Evolutionary conservation across 2,329 filamentous ascomycete genomes (phyloP), one percentile per base, ranked within the genome.

Genomic region (Claviceps lovelessii): DNA sequence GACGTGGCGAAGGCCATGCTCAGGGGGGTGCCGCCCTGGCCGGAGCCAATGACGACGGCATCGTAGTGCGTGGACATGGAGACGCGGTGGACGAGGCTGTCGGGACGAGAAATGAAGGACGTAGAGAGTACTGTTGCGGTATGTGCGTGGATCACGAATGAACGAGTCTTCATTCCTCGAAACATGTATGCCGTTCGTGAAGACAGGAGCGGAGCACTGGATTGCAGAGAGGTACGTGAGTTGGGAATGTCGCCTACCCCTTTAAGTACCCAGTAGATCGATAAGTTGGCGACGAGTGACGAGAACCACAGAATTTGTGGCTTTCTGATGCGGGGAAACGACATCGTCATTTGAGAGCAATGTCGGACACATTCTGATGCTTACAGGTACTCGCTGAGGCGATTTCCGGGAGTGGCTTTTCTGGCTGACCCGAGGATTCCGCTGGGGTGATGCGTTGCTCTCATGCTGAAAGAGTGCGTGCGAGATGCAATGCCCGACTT

Each of bases 11-110:
- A 72, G 4, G 73, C 70, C 51, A 67, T 65, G 52, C 76, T 74
- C 2, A 79, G 67, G 0, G 76, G 76, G 2, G 73, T 77, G 39
- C 75, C 76, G 46, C 68, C 67, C 64, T 79, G 76, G 47, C 77
- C 76, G 19, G 77, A 79, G 54, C 77, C 77, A 58, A 80, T 68
- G 58, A 80, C 67, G 7, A 79, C 57, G 49, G 62, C 61, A 39
- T 65, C 60, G 53, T 65, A 68, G 45, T 47, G 45, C 45, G 28
- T 47, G 23, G 28, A 47, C 45, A 47, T 47, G 41, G 41, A 17
- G 17, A 44, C 4, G 4, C 6, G 41, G 5, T 19, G 41, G 7
- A 15, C n/a, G 39, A 8, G 41, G 5, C 41, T 44, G 41, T 0
- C 2, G 17, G 4, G 41, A 41, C 37, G 15, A 15, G 37, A 17